Base-by-base conservation (phyloP, 73 alveolate genomes). In the Urostyla sp. region DNA sequence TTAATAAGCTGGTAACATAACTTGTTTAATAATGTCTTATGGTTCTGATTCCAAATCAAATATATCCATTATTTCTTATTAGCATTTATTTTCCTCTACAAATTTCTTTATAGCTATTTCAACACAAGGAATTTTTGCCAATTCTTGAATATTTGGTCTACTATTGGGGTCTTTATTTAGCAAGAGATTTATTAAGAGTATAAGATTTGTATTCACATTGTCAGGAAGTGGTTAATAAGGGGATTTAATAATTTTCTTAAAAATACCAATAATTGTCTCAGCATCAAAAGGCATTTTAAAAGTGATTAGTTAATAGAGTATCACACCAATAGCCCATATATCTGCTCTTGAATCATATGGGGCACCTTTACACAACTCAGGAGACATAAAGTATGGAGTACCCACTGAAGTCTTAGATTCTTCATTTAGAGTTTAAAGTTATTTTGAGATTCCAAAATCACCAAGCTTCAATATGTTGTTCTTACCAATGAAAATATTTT, bases 321-420 rank as follows among this genome's bases (percentile, higher is more conserved):
- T 95, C 75, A 98, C 95, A 0, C 99, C 99, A 43, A 97, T 66
- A 32, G 99, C 97, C 99, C 99, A 97, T 15, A 97, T 91, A 82
- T 97, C 99, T 54, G 99, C 96, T 80, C 93, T 95, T 28, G 86
- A 94, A 48, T 96, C 98, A 80, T 97, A 97, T 3, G 94, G 88
- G 52, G 91, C 93, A 21, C 97, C 98, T 77, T 72, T 87, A 55
- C 98, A 89, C 77, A 97, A 95, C 87, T 97, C 99, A 0, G 99
- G 99, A 37, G 98, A 83, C 97, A 96, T 94, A 81, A 85, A 94
- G 67, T 95, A 97, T 0, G 99, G 99, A 23, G 99, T 97, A 13
- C 99, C 99, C 28, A 95, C 86, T 46, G 94, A 84, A 0, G 99
- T 97, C 51, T 89, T 80, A 46, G 98, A 97, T 60, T 85, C 55